Evolutionary conservation across 2,329 filamentous ascomycete genomes (phyloP), one percentile per base, ranked within the genome.

Genomic region (Mollisia scopiformis): DNA sequence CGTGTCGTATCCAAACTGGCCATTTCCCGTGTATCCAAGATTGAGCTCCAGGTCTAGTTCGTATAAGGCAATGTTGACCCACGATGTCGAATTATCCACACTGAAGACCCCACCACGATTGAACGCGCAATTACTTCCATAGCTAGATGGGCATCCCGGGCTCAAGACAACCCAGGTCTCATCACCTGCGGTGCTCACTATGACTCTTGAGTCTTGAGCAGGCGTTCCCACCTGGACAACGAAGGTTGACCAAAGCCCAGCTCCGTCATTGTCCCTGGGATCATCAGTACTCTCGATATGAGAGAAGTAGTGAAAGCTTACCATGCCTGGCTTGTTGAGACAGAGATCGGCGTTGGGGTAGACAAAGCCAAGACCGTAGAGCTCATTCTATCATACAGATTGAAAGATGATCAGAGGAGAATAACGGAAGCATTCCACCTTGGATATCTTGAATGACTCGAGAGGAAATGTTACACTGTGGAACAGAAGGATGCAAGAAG

Each of bases 1-100:
- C 14, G 53, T 59, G 35, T 71, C 67, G 27, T 66, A 62, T 4
- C 68, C 66, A 60, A 60, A 71, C 27, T 51, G 49, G 6, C 62
- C 65, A 52, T 66, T 65, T 0, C 60, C 62, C 2, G 31, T 51
- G 31, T 62, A 66, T 1, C 65, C 66, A 6, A 68, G 52, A 11
- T 62, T 58, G 7, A 37, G 19, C 35, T 65, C 65, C 14, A 69
- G 28, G 81, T 81, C 8, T 75, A 54, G 30, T 37, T 54, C 76
- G 1, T 88, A 91, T n/a, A 76, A 69, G 21, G 73, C 75, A 27
- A 37, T 47, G 33, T 28, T 54, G 37, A n/a, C 53, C 54, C 39
- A 54, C 39, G 58, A 49, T 16, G 58, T 55, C 8, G 58, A 60
- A 25, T 60, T 55, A 6, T 50, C 49, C 6, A 37, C 13, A 30